Evolutionary conservation across 139 green algal species (phyloP), one percentile per base, ranked within the genome.

Genomic region (Limnomonas spitsbergensis): DNA sequence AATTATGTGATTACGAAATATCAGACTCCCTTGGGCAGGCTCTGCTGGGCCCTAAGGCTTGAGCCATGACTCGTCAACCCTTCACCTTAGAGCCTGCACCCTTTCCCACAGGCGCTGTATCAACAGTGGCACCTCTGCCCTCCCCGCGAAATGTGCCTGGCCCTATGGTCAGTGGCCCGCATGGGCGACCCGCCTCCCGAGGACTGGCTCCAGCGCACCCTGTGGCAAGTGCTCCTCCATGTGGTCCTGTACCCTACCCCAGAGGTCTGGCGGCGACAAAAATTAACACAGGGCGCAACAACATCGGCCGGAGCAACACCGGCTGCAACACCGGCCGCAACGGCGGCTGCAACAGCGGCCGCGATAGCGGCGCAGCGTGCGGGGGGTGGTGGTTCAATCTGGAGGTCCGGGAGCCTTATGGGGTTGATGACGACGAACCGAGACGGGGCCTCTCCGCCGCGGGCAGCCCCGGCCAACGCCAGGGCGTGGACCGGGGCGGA

Each of bases 321-420:
- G 32, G 69, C 34, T 40, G 69, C 69, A 75, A 26, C 37, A 75
- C 26, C 69, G 32, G 35, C 35, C 53, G 69, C 69, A 53, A 32
- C 37, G 34, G 6, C 37, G 35, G 69, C 7, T n/a, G 14, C 69
- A 42, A 7, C 29, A 72, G 27, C 29, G 9, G 66, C 3, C 2
- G 66, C 66, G 9, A 35, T 34, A 72, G 66, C 66, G 40, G 66
- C 66, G 40, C 4, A 9, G 35, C 37, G 34, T 20, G 14, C 69
- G 36, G 35, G 9, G 54, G 69, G 7, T 29, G 69, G 3, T 31
- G 69, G 34, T 38, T 29, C 69, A 75, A 20, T 37, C 69, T 56
- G 66, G 32, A 7, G 66, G 32, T 40, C 32, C n/a, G 29, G n/a
- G 32, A 72, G 24, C 4, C 3, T 2, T 34, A 72, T 40, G 66